Percentiles rank a stretch among this genome's conserved stretches.
Evolutionary conservation across 495 filamentous ascomycete genomes (phyloP).

Genomic region (Daldinia childiae): DNA sequence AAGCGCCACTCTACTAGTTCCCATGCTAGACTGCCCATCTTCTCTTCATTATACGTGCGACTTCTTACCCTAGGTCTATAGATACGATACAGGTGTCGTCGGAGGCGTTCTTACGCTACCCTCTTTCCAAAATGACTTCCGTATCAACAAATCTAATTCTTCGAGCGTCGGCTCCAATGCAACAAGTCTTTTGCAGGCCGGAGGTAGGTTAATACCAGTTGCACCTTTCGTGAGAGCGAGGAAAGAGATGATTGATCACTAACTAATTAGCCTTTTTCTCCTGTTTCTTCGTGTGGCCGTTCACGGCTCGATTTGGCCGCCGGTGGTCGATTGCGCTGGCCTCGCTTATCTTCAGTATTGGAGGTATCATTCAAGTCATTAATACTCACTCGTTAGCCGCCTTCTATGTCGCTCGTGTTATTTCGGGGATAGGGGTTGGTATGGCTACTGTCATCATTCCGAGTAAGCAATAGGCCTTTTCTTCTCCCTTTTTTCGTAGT

Average conservation of each 20-base stretch:
- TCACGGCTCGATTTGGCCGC: constrained; percentile 56
- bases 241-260: constrained; percentile 14
- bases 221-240: not conserved
- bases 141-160: constrained; percentile 35
- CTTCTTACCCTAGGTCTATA: not conserved
- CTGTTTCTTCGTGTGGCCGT: constrained; percentile 58
- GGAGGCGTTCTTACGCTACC: constrained; percentile 64
- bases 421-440: constrained; percentile 61
- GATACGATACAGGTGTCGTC: constrained; percentile 69
- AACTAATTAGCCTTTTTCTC: constrained; percentile 51
- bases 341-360: constrained; percentile 56
- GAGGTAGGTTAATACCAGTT: constrained; percentile 38
- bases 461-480: constrained; percentile 26
- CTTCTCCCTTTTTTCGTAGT: not conserved
- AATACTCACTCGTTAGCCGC: constrained; percentile 56
- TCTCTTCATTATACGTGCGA: not conserved
- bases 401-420: constrained; percentile 58
- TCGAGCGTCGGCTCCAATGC: constrained; percentile 61
- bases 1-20: not conserved
- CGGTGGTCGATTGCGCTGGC: constrained; percentile 54
- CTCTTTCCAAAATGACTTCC: constrained; percentile 66
- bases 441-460: constrained; percentile 63
- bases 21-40: not conserved
- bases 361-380: constrained; percentile 55
- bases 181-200: constrained; percentile 66